These are phyloP conservation scores for Psilocybe azurescens DNA, from an alignment of 768 basidiomycete species.

Conservation along the genomic window DNA sequence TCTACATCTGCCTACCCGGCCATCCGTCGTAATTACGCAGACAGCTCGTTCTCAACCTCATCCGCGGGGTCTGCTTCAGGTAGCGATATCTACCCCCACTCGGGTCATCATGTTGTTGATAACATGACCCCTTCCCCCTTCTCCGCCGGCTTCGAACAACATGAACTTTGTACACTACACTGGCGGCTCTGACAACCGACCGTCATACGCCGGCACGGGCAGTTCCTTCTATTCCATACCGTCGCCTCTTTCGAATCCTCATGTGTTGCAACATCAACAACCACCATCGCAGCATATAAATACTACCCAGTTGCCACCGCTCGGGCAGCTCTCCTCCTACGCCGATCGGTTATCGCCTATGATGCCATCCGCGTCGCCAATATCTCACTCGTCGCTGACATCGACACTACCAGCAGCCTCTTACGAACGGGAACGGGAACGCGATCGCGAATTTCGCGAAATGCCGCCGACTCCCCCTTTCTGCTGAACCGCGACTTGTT, in stretches of 20 bases:
- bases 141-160: constrained; percentile 59
- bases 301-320: constrained; percentile 38
- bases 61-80: constrained; percentile 62
- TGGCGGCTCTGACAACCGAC: constrained; percentile 38
- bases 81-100: constrained; percentile 57
- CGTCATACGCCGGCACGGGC: constrained; percentile 37
- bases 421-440: constrained; percentile 62
- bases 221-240: constrained; percentile 52
- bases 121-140: constrained; percentile 62
- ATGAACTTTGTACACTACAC: constrained; percentile 67
- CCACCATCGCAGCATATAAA: constrained; percentile 29
- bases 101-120: constrained; percentile 42
- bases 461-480: constrained; percentile 51
- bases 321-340: constrained; percentile 39
- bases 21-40: constrained; percentile 54
- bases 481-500: constrained; percentile 43
- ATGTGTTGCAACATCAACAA: constrained; percentile 35
- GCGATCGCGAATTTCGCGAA: constrained; percentile 44
- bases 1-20: constrained; percentile 46
- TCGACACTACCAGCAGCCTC: constrained; percentile 29
- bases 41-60: constrained; percentile 46
- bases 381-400: constrained; percentile 12
- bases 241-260: constrained; percentile 55
- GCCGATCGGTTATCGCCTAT: constrained; percentile 44
- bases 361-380: constrained; percentile 17